phyloP scores from a whole-genome alignment of 164 flowering plant species.

The Piper longum region DNA sequence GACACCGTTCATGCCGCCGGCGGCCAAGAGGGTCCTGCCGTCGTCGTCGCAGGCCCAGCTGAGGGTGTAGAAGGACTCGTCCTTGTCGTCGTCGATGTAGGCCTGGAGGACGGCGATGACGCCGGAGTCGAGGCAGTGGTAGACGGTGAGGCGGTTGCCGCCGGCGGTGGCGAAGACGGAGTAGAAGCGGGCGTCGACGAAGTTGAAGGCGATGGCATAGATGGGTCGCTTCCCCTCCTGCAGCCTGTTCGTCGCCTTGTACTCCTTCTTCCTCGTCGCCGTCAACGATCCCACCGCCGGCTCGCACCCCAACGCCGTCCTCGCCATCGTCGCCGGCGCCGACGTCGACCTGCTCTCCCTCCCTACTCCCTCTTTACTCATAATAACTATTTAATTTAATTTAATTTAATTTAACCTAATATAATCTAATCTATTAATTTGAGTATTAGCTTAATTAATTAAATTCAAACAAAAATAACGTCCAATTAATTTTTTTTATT shows the following conservation, averaged over 20 bases:
- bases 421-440: too few species aligned
- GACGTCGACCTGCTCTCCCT: too few species aligned
- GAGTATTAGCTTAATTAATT: too few species aligned
- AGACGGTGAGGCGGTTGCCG: constrained; percentile 82
- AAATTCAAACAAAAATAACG: too few species aligned
- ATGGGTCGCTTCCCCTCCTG: constrained; percentile 88
- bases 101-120: constrained; percentile 71
- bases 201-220: constrained; percentile 87
- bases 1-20: constrained; percentile 89
- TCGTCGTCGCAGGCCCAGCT: constrained; percentile 84
- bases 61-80: constrained; percentile 89
- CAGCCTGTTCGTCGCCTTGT: constrained; percentile 70
- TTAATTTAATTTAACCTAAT: too few species aligned
- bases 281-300: constrained; percentile 60
- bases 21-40: constrained; percentile 64
- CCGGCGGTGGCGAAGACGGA: constrained; percentile 91
- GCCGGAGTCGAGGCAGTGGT: constrained; percentile 86
- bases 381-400: too few species aligned
- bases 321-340: constrained; percentile 23
- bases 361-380: too few species aligned
- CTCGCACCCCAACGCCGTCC: constrained; percentile 46
- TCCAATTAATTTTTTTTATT: too few species aligned
- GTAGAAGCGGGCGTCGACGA: constrained; percentile 80
- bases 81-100: constrained; percentile 96
- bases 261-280: constrained; percentile 61